Conservation (phyloP, 2,329 filamentous ascomycete species). For the Nemania diffusa region DNA sequence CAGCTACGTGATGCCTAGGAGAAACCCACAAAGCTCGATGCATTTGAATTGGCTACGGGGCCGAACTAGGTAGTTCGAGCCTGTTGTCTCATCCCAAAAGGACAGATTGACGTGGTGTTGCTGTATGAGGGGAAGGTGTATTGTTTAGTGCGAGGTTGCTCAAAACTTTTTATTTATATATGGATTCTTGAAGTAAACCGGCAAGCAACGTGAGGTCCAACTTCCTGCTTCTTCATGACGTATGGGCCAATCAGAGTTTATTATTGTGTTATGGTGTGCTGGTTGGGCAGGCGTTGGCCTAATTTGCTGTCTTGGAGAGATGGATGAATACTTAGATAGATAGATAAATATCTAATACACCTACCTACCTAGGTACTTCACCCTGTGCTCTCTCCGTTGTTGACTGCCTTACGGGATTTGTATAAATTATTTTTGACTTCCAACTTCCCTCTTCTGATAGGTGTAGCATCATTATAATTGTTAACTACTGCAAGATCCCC, state of each 20-base stretch:
- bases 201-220: neutral
- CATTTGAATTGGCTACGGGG: neutral
- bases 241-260: neutral
- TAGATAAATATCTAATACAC: neutral
- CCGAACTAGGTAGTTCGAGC: neutral
- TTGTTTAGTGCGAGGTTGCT: neutral
- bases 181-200: neutral
- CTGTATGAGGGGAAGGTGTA: neutral
- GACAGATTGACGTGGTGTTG: neutral
- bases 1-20: neutral
- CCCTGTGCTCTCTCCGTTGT: neutral
- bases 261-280: neutral
- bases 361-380: neutral
- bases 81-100: neutral
- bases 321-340: neutral
- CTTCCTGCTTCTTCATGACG: neutral
- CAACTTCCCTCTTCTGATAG: conserved; percentile 5
- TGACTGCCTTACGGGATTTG: neutral
- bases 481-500: neutral
- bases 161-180: neutral
- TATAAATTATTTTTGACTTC: neutral
- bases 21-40: neutral
- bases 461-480: neutral
- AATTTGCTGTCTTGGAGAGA: neutral
- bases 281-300: neutral